These are phyloP conservation scores for Aspergillus latus DNA, from an alignment of 2,329 filamentous ascomycete species.

Conservation along the genomic window DNA sequence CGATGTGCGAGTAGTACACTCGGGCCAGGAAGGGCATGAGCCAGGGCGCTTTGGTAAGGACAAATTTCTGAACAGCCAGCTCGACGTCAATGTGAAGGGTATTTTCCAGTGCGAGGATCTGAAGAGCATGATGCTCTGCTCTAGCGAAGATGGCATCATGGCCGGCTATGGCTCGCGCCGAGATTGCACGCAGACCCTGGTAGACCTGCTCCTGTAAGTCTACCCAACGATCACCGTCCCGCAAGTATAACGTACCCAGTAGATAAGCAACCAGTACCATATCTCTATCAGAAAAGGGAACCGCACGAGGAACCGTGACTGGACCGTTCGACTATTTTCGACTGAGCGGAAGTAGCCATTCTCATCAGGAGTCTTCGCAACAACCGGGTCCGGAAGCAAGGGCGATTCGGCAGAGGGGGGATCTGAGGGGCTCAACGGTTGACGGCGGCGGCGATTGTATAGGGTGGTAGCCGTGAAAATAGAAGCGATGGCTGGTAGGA, in stretches of 20 bases:
- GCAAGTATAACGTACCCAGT: constrained; percentile 27
- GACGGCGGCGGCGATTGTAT: constrained; percentile 17
- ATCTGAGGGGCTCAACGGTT: constrained; percentile 1
- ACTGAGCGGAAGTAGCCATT: neutral
- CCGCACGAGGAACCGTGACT: constrained; percentile 25
- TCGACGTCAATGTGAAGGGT: constrained; percentile 44
- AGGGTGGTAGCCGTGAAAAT: constrained; percentile 18
- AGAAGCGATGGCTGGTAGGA: constrained; percentile 14
- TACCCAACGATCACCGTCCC: neutral
- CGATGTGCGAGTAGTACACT: constrained; percentile 51
- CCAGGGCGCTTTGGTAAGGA: constrained; percentile 38
- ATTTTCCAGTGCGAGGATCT: constrained; percentile 43
- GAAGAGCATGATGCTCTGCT: constrained; percentile 44
- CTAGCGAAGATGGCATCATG: constrained; percentile 40
- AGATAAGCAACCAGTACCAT: constrained; percentile 35
- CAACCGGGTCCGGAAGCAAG: constrained; percentile 13
- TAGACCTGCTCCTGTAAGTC: constrained; percentile 33
- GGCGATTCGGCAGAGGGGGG: constrained; percentile 17
- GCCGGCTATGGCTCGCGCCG: constrained; percentile 43
- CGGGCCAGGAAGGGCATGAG: constrained; percentile 44
- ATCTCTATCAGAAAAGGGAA: constrained; percentile 37
- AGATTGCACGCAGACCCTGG: constrained; percentile 46
- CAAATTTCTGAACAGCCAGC: constrained; percentile 40
- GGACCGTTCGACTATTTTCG: constrained; percentile 16
- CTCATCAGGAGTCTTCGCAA: constrained; percentile 2